phyloP scores from a whole-genome alignment of 345 rosid species.

The Aquilaria sinensis region DNA sequence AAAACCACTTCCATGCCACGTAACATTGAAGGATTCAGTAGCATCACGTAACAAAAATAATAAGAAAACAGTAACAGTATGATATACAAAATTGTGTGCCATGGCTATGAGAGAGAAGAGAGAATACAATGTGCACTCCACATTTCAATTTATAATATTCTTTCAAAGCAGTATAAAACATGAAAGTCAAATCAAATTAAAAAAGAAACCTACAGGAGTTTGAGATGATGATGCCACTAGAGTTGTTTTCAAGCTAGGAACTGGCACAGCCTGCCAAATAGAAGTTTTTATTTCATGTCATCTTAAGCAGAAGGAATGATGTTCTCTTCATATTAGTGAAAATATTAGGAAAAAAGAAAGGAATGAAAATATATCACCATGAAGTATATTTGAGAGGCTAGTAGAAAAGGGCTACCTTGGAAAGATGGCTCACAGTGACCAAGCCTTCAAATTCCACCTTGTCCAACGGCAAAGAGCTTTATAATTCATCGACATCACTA shows the following conservation, averaged over 20 bases:
- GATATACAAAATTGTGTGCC: too few relatives aligned
- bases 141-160: too few relatives aligned
- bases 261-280: slow-evolving; percentile 62
- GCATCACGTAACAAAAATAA: too few relatives aligned
- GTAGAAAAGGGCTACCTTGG: slow-evolving; percentile 50
- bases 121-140: too few relatives aligned
- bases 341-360: background rate
- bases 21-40: too few relatives aligned
- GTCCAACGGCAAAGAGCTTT: slow-evolving; percentile 71
- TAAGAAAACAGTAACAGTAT: too few relatives aligned
- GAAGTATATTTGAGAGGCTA: background rate
- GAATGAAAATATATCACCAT: background rate
- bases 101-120: too few relatives aligned
- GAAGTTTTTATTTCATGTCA: slow-evolving; percentile 3
- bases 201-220: slow-evolving; percentile 38
- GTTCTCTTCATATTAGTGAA: background rate
- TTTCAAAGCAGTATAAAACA: background rate
- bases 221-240: slow-evolving; percentile 58
- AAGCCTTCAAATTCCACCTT: slow-evolving; percentile 97
- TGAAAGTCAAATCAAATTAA: background rate
- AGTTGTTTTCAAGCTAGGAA: slow-evolving; percentile 68
- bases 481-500: slow-evolving; percentile 87
- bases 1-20: too few relatives aligned
- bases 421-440: slow-evolving; percentile 67
- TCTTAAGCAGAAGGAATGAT: background rate